These are phyloP conservation scores for Dicorynia guianensis DNA, from an alignment of 306 rosid species.

Conservation along the genomic window DNA sequence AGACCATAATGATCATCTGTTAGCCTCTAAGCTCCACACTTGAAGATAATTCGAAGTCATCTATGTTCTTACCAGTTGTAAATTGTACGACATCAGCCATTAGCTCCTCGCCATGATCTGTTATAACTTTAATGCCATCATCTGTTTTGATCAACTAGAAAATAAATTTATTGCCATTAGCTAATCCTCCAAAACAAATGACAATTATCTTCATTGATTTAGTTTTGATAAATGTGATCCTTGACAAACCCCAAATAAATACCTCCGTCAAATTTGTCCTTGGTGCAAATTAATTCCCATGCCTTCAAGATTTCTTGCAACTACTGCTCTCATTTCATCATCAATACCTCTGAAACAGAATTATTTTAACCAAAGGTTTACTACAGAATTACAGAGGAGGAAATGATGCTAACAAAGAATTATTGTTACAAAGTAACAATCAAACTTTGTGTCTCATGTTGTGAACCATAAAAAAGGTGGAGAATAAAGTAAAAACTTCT, in stretches of 20 bases:
- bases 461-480: neutral
- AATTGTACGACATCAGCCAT: constrained; percentile 85
- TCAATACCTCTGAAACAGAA: constrained; percentile 84
- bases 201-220: neutral
- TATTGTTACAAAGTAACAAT: neutral
- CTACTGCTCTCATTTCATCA: constrained; percentile 97
- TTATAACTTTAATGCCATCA: constrained; percentile 78
- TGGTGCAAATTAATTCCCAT: constrained; percentile 87
- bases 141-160: constrained; percentile 80
- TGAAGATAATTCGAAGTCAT: neutral
- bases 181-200: constrained; percentile 31
- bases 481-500: neutral
- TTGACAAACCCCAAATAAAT: constrained; percentile 34
- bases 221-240: constrained; percentile 6
- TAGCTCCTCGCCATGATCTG: constrained; percentile 96
- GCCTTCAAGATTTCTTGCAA: constrained; percentile 92
- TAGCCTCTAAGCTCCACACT: neutral
- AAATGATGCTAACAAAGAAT: neutral
- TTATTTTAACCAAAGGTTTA: neutral
- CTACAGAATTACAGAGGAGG: neutral
- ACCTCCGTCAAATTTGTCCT: constrained; percentile 77
- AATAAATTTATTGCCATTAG: constrained; percentile 28
- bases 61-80: constrained; percentile 80
- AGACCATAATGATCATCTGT: neutral
- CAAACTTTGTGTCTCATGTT: neutral